Evolutionary conservation across 345 rosid genomes (phyloP), one percentile per base, ranked within the genome.

Genomic region (Gossypium longicalyx): DNA sequence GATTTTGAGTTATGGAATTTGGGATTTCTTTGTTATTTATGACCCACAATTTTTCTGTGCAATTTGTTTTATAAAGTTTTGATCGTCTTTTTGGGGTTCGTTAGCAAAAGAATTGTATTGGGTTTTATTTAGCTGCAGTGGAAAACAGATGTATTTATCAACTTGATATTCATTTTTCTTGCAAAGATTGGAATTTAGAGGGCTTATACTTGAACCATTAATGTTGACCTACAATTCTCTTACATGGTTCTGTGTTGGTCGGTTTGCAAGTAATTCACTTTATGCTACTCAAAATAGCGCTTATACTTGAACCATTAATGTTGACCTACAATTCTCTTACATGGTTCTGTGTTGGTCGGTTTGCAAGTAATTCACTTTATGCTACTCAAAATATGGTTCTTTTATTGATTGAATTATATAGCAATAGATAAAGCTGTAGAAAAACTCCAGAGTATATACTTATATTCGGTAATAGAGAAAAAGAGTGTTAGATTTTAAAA

Each of bases 1-100:
- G 68, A 70, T 65, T 71, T 44, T 83, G 57, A 44, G 34, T 17
- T 53, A 23, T 66, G 58, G 72, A 23, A 68, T 25, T 9, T 51
- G 53, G 67, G 60, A 38, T 60, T 47, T 49, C 68, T 63, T n/a
- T 73, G 68, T 48, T 48, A 2, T 73, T 53, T 15, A 15, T 49
- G 44, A 47, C 15, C 2, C 49, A 44, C 22, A 6, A 9, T 3
- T 72, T 72, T 63, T 65, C 60, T 59, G 8, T 59, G 22, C 16
- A 22, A 57, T 23, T 59, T 57, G 10, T 22, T 45, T 10, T 11
- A 12, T 11, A 69, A 53, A 29, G 23, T 20, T 70, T 29, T 19
- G 1, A 9, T 68, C 16, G 34, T 29, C 25, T 69, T 17, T 27
- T 34, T 4, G 41, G 41, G 41, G 56, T 67, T 67, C 13, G 23